Base-by-base conservation (phyloP, 2,329 filamentous ascomycete genomes). In the Sordariomycetes sp. region DNA sequence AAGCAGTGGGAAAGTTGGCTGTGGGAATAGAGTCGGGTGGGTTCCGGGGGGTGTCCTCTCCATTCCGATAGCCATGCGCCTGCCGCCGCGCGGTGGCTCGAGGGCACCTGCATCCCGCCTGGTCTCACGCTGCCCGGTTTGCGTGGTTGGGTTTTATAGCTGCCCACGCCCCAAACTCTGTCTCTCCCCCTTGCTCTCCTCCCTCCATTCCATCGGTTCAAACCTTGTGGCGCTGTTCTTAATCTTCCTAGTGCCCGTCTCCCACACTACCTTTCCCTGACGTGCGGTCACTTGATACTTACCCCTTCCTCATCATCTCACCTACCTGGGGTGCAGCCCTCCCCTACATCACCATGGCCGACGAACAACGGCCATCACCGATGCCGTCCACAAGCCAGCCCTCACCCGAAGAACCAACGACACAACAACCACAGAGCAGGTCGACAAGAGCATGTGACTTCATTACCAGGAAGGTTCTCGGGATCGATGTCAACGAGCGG, bases 401-500 rank as follows among this genome's bases (percentile, higher is more conserved):
- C 10, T 5, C 5, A 23, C 9, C 5, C 6, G 5, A 21, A 23
- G 5, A 8, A 14, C 8, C 21, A 5, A 26, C 21, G 8, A 26
- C 11, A 34, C 8, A 23, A 32, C 30, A 28, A 28, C 11, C 5
- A n/a, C 19, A 27, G 6, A 4, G 11, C 21, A 37, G 24, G 27
- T 1, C 30, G 8, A n/a, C 21, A 8, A 12, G 30, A 8, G 21
- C 26, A 9, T 21, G 32, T 15, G 27, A 43, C 19, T 48, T 51
- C 33, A 21, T 54, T 27, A 45, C 50, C 33, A 39, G 39, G 17
- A 50, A 42, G 33, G 39, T 56, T 14, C 45, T 55, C n/a, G 49
- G 49, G 23, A 54, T 57, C 38, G 48, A 58, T 30, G 36, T 46
- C 30, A 42, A 52, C 25, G 47, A 52, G 18, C 49, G 44, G 10